Base-by-base conservation (phyloP, 108 stramenopile genomes). In the Licmophora abbreviata region DNA sequence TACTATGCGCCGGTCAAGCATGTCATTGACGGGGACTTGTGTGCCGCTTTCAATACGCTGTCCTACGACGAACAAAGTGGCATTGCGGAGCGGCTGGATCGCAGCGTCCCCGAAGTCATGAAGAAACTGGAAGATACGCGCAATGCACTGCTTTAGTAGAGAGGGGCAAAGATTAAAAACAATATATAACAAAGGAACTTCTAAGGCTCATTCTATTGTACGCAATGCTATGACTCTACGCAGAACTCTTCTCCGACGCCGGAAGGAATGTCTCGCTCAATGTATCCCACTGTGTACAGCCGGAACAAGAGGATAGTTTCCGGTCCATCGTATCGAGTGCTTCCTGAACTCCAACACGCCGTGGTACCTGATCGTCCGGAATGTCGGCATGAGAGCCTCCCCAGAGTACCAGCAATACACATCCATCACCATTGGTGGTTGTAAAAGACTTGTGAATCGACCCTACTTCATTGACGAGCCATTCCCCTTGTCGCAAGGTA, bases 1-100 rank as follows among this genome's bases (percentile, higher is more conserved):
- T 96, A 83, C 48, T 99, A 88, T 71, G 69, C 84, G 14, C 95
- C 95, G 27, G 64, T 86, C 6, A 93, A 95, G 78, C 88, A 95
- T 46, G 78, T 95, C 1, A 59, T 96, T 31, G 97, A 99, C 64
- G 95, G 95, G n/a, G 95, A 94, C 51, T 71, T 98, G 3, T 98
- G 97, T 59, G 92, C 92, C 69, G 84, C 83, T 30, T 98, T 83
- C 63, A 59, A 63, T 20, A 42, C 48, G 28, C 69, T 98, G 41
- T 61, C 85, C 10, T 68, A 63, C 48, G 81, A 83, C 9, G 72
- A 81, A 33, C 95, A 94, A 45, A 66, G 78, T 22, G 81, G 78
- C 43, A 81, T 94, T 61, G 95, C 96, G 9, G 87, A 78, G 33
- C 65, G 72, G 23, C 74, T 99, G 22, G 96, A 97, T 57, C 61